Evolutionary conservation across 805 yeast species (phyloP).

Genomic region (Nadsonia fulvescens): DNA sequence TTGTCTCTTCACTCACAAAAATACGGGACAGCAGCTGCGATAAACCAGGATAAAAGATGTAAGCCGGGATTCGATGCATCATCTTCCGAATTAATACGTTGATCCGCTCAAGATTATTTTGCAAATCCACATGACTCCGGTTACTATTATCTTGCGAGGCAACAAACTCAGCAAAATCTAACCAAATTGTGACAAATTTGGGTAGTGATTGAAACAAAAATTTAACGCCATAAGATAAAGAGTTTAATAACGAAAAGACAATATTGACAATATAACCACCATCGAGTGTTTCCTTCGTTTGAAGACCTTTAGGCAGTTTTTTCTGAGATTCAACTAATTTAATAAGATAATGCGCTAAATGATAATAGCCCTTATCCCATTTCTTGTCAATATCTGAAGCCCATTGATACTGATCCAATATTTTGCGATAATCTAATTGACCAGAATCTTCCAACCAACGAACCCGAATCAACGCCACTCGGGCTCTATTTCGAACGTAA

Average conservation of each 20-base stretch:
- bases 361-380: conserved; percentile 70
- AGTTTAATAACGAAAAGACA: too few relatives aligned
- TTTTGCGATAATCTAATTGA: conserved; percentile 57
- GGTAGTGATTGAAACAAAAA: conserved; percentile 21
- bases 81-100: conserved; percentile 18
- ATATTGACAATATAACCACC: too few relatives aligned
- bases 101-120: conserved; percentile 7
- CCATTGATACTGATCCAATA: conserved; percentile 40
- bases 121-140: conserved; percentile 9
- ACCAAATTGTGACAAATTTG: conserved; percentile 47
- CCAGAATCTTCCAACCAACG: conserved; percentile 85
- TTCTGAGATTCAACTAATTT: conserved; percentile 55
- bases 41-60: conserved; percentile 64
- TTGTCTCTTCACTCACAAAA: conserved; percentile 37
- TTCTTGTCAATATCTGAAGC: too few relatives aligned
- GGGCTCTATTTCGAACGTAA: conserved; percentile 3
- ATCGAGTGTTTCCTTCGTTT: too few relatives aligned
- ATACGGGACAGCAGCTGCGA: conserved; percentile 76
- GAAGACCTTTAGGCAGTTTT: conserved; percentile 18
- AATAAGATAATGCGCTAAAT: conserved; percentile 61
- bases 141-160: conserved; percentile 45
- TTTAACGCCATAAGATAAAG: too few relatives aligned
- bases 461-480: too few relatives aligned
- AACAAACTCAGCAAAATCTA: conserved; percentile 83
- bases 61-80: conserved; percentile 29